Conservation (phyloP, 192 early-diverging fungal genomes). For the Backusella circina region DNA sequence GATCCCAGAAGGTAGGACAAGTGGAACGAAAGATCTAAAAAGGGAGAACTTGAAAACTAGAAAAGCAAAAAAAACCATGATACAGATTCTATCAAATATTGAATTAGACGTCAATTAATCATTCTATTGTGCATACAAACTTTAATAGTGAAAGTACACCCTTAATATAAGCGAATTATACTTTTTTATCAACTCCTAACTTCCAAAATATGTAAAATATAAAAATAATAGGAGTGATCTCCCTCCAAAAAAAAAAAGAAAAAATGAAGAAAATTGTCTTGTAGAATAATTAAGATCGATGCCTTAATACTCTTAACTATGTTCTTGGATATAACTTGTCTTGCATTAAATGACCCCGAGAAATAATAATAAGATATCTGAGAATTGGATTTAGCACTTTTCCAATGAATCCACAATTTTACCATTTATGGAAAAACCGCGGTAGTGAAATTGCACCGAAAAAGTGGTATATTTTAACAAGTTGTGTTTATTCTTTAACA, state of each 20-base stretch:
- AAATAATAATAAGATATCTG: too few relatives aligned
- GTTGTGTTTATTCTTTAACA: too few relatives aligned
- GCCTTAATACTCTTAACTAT: too few relatives aligned
- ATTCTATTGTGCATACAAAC: not conserved
- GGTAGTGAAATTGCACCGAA: too few relatives aligned
- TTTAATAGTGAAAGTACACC: not conserved
- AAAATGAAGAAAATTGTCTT: not conserved
- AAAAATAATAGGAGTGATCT: not conserved
- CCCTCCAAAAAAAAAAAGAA: not conserved
- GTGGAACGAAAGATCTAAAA: not conserved
- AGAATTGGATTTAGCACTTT: too few relatives aligned
- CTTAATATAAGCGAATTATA: too few relatives aligned
- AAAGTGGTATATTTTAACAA: too few relatives aligned
- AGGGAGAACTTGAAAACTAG: not conserved
- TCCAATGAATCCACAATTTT: too few relatives aligned
- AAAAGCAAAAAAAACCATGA: not conserved
- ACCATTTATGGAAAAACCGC: too few relatives aligned
- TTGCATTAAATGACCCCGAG: too few relatives aligned
- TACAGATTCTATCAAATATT: not conserved
- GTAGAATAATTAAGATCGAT: not conserved
- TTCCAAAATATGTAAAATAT: not conserved
- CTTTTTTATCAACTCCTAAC: not conserved
- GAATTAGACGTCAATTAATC: not conserved
- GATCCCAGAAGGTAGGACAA: not conserved
- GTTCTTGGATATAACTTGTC: too few relatives aligned